phyloP scores from a whole-genome alignment of 441 rosid species.

The Cnidoscolus chayamansa region DNA sequence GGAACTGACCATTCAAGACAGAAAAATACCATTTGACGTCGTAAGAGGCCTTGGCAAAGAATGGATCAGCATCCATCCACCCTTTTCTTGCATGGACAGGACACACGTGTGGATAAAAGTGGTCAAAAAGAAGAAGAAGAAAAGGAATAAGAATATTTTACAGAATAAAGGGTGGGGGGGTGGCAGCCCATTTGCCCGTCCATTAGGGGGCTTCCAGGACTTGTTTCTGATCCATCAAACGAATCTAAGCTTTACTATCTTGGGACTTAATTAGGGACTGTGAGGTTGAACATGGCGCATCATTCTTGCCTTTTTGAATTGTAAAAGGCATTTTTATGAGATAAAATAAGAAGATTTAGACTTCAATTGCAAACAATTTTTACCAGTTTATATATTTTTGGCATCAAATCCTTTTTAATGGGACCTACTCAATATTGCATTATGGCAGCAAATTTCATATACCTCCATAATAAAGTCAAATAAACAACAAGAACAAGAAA shows the following conservation, averaged over 20 bases:
- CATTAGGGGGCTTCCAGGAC: constrained; percentile 15
- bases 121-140: constrained; percentile 26
- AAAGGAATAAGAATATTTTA: constrained; percentile 17
- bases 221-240: neutral
- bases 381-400: neutral
- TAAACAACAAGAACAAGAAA: neutral
- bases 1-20: neutral
- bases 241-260: constrained; percentile 21
- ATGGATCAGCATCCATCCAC: neutral
- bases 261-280: too few species aligned
- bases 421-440: constrained; percentile 27
- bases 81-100: neutral
- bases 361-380: neutral
- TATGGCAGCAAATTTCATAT: neutral
- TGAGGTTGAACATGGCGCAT: neutral
- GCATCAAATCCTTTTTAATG: constrained; percentile 17
- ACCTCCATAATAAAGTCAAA: neutral
- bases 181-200: constrained; percentile 27
- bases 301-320: neutral
- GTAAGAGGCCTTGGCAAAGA: neutral
- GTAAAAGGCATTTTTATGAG: neutral
- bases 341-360: neutral
- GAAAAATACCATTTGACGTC: neutral
- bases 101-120: neutral
- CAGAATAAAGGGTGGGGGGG: constrained; percentile 25